Base-by-base conservation (phyloP, 495 filamentous ascomycete species). In the Chaetomidium leptoderma region DNA sequence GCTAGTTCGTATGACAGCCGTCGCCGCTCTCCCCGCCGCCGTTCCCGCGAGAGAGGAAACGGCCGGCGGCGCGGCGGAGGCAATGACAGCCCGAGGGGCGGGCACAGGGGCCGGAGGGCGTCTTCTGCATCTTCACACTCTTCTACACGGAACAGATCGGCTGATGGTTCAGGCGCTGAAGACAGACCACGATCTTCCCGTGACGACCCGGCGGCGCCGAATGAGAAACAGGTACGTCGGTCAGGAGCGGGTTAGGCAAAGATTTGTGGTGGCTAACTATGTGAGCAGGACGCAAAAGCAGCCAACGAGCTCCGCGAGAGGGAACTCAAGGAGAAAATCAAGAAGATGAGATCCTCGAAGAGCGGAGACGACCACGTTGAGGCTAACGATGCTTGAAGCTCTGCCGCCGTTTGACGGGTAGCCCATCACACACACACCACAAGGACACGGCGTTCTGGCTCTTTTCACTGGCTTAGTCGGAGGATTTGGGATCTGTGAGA, bases 301-400 rank as follows among this genome's bases (percentile, higher is more conserved):
- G 71, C 68, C 43, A 85, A 76, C 59, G 78, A 83, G 66, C 74
- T 87, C 45, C 81, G 82, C 46, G 85, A 90, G 71, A 83, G 74
- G 65, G 74, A 88, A 53, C 78, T 88, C 13, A 82, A 81, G 65
- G 86, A 89, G 66, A 83, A 81, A 67, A 78, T 89, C 53, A 84
- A 85, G 73, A 75, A 82, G 78, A 79, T 81, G 78, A 81, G 78
- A 74, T 74, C 74, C 71, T 77, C 74, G 66, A 76, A 72, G 69
- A 74, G 67, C 63, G 70, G 74, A 64, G 64, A 73, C 56, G 62
- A 65, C 69, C 68, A 73, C 60, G 65, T 64, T 70, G 64, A 68
- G 72, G 77, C 78, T 77, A 79, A 78, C 74, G 55, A 64, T 63
- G 63, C 62, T 58, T 63, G 57, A 72, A 67, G 64, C 53, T 66